These are phyloP conservation scores for Encephalitozoon intestinalis DNA, from an alignment of 371 early-diverging fungal species.

Conservation along the genomic window DNA sequence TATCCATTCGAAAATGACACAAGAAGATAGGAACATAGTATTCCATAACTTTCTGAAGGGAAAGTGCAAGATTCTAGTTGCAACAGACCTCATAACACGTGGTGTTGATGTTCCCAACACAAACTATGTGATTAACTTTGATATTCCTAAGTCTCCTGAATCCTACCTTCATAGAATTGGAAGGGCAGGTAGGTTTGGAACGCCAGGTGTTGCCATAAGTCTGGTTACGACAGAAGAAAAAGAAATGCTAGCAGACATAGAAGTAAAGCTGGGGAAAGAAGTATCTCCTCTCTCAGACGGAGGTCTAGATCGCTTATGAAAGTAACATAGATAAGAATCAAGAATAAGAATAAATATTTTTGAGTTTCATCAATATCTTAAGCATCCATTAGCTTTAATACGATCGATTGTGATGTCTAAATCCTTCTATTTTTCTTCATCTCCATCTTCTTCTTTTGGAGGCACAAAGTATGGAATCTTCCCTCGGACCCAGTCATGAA, in stretches of 20 bases:
- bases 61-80: conserved; percentile 60
- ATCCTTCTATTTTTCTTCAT: conserved; percentile 54
- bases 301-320: neutral
- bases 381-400: neutral
- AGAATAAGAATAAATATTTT: neutral
- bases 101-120: conserved; percentile 98
- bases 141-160: conserved; percentile 93
- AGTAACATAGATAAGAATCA: neutral
- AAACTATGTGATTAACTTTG: conserved; percentile 98
- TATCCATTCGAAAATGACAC: conserved; percentile 90
- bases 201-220: conserved; percentile 87
- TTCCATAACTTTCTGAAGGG: conserved; percentile 87
- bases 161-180: conserved; percentile 98
- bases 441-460: conserved; percentile 65
- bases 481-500: conserved; percentile 96
- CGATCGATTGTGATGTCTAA: neutral
- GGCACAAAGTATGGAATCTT: conserved; percentile 84
- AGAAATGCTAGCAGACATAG: conserved; percentile 55
- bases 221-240: conserved; percentile 76
- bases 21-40: conserved; percentile 74
- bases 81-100: conserved; percentile 78
- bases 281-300: neutral
- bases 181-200: conserved; percentile 95
- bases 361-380: neutral
- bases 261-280: neutral